These are phyloP conservation scores for Fusarium caatingaense DNA, from an alignment of 2,329 filamentous ascomycete species.

Conservation along the genomic window DNA sequence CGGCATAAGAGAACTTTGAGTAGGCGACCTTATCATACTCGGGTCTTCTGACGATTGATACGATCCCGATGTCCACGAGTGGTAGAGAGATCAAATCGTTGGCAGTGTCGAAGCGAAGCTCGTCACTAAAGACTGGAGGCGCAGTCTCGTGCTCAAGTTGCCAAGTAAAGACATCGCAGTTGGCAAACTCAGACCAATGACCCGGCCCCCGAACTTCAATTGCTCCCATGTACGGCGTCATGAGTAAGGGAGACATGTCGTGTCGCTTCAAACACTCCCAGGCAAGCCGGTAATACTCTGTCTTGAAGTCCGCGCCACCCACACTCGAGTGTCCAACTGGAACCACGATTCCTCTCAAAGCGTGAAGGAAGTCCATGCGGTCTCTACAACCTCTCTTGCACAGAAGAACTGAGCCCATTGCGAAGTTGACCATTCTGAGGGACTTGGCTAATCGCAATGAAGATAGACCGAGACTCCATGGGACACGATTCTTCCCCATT, in stretches of 20 bases:
- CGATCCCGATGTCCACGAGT: not conserved
- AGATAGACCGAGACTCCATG: not conserved
- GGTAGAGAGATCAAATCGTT: not conserved
- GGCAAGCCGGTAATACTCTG: not conserved
- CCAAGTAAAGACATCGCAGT: not conserved
- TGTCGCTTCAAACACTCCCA: not conserved
- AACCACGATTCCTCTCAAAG: not conserved
- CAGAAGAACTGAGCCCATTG: not conserved
- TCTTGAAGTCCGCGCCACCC: not conserved
- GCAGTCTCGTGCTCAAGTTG: not conserved
- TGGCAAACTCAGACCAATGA: not conserved
- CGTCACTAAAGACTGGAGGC: fast-evolving
- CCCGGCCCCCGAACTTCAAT: not conserved
- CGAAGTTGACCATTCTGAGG: not conserved
- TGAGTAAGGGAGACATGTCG: not conserved
- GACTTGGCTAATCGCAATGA: not conserved
- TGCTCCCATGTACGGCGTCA: not conserved
- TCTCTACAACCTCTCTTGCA: slow-evolving; percentile 4
- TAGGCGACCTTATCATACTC: too few relatives aligned
- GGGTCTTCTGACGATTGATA: not conserved
- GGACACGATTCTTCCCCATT: not conserved
- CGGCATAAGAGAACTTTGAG: not conserved
- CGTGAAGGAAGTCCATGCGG: not conserved
- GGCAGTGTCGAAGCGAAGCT: not conserved
- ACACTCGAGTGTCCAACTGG: not conserved